Conservation (phyloP, 768 basidiomycete genomes). For the Leucosporidium yakuticum region DNA sequence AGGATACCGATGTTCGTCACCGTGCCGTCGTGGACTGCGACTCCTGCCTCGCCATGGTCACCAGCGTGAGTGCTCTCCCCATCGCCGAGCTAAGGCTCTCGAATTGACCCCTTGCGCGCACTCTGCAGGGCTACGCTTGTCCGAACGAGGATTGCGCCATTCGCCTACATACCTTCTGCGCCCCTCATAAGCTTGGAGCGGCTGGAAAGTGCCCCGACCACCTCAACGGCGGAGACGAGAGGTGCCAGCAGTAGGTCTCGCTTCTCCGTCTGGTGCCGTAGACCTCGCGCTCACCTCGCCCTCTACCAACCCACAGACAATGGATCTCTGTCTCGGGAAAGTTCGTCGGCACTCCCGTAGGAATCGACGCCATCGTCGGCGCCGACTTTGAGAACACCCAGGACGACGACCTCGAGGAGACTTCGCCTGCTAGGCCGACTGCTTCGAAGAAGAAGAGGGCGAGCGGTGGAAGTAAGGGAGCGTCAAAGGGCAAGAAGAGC, state of each 20-base stretch:
- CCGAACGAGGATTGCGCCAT: slow-evolving; percentile 37
- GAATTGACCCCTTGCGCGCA: slow-evolving; percentile 57
- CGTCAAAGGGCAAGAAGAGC: slow-evolving; percentile 36
- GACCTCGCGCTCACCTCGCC: no score
- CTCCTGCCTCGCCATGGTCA: slow-evolving; percentile 62
- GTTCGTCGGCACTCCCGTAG: slow-evolving; percentile 56
- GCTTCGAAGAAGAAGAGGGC: neutral
- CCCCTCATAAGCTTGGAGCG: neutral
- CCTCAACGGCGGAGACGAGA: neutral
- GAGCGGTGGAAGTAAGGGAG: slow-evolving; percentile 30
- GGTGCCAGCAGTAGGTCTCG: slow-evolving; percentile 16
- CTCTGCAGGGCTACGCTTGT: slow-evolving; percentile 54
- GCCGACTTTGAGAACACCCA: neutral
- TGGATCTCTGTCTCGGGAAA: slow-evolving; percentile 23
- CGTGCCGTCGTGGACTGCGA: slow-evolving; percentile 57
- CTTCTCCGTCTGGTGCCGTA: no score
- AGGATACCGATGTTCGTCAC: neutral
- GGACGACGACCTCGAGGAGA: slow-evolving; percentile 5
- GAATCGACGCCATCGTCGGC: slow-evolving; percentile 50
- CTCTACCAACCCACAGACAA: neutral
- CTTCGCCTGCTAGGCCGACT: neutral
- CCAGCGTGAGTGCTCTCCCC: slow-evolving; percentile 20
- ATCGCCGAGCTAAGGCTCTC: no score
- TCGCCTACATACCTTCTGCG: slow-evolving; percentile 27
- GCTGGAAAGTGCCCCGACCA: slow-evolving; percentile 20